Evolutionary conservation across 139 green algal species (phyloP).

Genomic region (Chlorella vulgaris): DNA sequence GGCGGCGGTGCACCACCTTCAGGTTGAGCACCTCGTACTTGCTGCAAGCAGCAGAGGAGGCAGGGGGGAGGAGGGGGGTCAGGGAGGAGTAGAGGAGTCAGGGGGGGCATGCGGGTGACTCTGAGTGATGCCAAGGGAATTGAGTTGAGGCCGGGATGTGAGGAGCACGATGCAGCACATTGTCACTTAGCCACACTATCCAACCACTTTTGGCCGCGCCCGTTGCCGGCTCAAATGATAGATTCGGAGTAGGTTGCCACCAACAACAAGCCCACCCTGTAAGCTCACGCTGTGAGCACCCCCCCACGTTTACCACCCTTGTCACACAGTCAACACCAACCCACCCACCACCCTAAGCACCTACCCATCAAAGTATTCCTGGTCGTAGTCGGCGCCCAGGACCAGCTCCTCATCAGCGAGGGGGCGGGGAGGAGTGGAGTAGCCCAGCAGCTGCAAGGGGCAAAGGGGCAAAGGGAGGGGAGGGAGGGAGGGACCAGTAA

Average conservation of each 20-base stretch:
- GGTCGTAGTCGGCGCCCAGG: constrained; percentile 6
- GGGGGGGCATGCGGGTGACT: not conserved
- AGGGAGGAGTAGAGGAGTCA: not conserved
- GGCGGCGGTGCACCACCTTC: constrained; percentile 65
- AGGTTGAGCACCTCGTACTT: constrained; percentile 83
- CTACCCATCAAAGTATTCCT: constrained; percentile 32
- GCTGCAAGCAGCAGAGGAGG: not conserved
- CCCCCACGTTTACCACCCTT: no score
- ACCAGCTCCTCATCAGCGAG: not conserved
- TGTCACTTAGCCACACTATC: no score
- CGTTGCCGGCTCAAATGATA: no score
- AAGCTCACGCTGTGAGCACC: no score
- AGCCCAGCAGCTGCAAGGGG: constrained; percentile 7
- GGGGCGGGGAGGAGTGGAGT: not conserved
- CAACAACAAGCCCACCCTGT: no score
- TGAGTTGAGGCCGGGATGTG: no score
- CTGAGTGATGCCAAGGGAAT: no score
- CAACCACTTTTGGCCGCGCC: no score
- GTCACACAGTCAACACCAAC: no score
- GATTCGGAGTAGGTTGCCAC: no score
- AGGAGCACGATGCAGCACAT: no score
- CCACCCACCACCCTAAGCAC: not conserved
- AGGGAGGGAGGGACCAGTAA: not conserved
- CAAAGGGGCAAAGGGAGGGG: no score
- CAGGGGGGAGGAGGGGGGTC: not conserved